A percentile compares a stretch with the other conserved stretches of the same genome.
These are phyloP conservation scores for Vaccinium vitisidaea DNA, from an alignment of 148 eudicot genomes.

Conservation along the genomic window DNA sequence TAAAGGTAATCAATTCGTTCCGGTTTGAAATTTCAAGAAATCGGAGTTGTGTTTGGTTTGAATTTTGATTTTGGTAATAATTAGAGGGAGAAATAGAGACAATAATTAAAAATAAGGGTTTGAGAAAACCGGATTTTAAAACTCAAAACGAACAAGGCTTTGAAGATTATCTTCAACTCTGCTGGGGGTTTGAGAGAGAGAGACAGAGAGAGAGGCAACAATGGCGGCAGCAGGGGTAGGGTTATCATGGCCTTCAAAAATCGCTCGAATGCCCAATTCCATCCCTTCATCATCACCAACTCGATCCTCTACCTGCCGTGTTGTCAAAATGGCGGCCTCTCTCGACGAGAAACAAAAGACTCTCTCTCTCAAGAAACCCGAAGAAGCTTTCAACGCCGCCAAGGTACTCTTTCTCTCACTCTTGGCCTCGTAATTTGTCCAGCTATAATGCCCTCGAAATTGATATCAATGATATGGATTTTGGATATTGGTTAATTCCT, in stretches of 20 bases:
- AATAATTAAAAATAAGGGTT: too few relatives aligned
- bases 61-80: too few relatives aligned
- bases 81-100: too few relatives aligned
- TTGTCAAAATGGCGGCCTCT: constrained; percentile 59
- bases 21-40: too few relatives aligned
- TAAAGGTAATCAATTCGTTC: too few relatives aligned
- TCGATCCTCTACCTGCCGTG: constrained; percentile 18
- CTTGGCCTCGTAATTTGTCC: background rate
- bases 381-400: constrained; percentile 78
- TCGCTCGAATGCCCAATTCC: constrained; percentile 19
- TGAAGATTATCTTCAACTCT: constrained; percentile 8
- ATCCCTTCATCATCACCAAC: constrained; percentile 16
- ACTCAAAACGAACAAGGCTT: too few relatives aligned
- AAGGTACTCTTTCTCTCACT: constrained; percentile 43
- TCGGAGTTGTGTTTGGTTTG: too few relatives aligned
- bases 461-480: background rate
- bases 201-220: constrained; percentile 5
- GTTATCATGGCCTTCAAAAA: constrained; percentile 36
- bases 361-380: constrained; percentile 72
- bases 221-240: constrained; percentile 38
- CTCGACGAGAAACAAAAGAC: constrained; percentile 62
- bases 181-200: background rate
- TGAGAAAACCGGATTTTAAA: too few relatives aligned
- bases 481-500: background rate
- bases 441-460: background rate